phyloP scores from a whole-genome alignment of 2,329 filamentous ascomycete species.

The Knoxdaviesia capensis region DNA sequence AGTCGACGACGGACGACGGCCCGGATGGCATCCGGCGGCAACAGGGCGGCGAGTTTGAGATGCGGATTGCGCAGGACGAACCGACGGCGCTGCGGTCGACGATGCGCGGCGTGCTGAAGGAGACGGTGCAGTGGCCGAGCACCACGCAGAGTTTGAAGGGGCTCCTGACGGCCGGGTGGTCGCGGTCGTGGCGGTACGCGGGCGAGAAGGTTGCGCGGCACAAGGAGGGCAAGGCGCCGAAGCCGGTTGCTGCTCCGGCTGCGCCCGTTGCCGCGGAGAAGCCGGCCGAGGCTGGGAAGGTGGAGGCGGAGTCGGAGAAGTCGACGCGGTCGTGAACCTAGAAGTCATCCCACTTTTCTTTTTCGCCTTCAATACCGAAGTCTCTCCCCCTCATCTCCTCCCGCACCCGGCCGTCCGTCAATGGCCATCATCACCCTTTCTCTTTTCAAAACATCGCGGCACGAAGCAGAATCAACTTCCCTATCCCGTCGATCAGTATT shows the following conservation, averaged over 20 bases:
- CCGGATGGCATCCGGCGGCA: conserved; percentile 47
- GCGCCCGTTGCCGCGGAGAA: background rate
- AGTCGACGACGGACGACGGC: conserved; percentile 51
- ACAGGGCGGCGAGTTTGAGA: conserved; percentile 71
- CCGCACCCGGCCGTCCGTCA: too few relatives aligned
- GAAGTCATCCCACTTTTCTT: too few relatives aligned
- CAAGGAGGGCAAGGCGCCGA: conserved; percentile 19
- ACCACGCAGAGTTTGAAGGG: conserved; percentile 76
- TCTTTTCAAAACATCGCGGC: too few relatives aligned
- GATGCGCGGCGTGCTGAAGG: conserved; percentile 58
- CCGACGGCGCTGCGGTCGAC: conserved; percentile 45
- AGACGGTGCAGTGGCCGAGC: conserved; percentile 84
- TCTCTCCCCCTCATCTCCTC: too few relatives aligned
- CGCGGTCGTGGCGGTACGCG: conserved; percentile 53
- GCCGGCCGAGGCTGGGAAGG: background rate
- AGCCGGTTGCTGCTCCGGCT: conserved; percentile 3
- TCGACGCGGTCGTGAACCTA: too few relatives aligned
- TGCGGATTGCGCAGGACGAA: conserved; percentile 55
- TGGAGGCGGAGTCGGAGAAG: background rate
- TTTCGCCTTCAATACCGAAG: too few relatives aligned
- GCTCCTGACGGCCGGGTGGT: conserved; percentile 54
- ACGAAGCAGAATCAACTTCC: too few relatives aligned
- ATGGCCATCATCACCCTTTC: too few relatives aligned
- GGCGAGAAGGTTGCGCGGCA: conserved; percentile 62
- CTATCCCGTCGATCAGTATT: too few relatives aligned